Percentiles rank a stretch among this genome's conserved stretches.
These are phyloP conservation scores for Plenodomus lindquistii DNA, from an alignment of 2,329 filamentous ascomycete genomes.

Conservation along the genomic window DNA sequence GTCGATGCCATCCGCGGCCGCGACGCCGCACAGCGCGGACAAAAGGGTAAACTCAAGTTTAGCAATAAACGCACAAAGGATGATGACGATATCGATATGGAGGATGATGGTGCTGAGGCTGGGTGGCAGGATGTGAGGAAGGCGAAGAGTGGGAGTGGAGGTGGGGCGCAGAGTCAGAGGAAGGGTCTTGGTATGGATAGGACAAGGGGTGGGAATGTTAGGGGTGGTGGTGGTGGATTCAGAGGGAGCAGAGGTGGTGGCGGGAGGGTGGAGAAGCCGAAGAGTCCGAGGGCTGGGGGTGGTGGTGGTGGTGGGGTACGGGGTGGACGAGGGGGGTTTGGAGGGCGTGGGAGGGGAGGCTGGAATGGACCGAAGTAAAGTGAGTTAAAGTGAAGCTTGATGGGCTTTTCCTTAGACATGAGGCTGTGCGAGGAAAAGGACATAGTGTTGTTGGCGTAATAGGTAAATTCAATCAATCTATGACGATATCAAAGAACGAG, in stretches of 20 bases:
- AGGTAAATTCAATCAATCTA: too few species aligned
- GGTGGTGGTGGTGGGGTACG: slow-evolving; percentile 7
- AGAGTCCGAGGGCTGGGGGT: slow-evolving; percentile 8
- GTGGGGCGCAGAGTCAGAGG: slow-evolving; percentile 30
- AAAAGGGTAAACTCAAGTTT: slow-evolving; percentile 65
- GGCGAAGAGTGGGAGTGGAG: slow-evolving; percentile 35
- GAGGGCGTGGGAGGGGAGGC: slow-evolving; percentile 12
- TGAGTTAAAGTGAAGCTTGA: too few species aligned
- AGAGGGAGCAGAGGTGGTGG: slow-evolving; percentile 22
- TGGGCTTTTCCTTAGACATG: too few species aligned
- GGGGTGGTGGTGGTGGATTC: slow-evolving; percentile 15
- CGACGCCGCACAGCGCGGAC: slow-evolving; percentile 61
- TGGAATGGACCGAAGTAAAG: slow-evolving; percentile 12
- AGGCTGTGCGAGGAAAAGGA: too few species aligned
- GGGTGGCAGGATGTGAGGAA: slow-evolving; percentile 40
- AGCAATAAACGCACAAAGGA: slow-evolving; percentile 54
- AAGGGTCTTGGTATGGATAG: slow-evolving; percentile 45
- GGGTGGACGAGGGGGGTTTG: slow-evolving; percentile 4
- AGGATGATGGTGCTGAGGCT: slow-evolving; percentile 45
- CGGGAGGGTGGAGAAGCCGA: slow-evolving; percentile 16
- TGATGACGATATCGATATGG: slow-evolving; percentile 53
- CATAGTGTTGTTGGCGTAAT: too few species aligned
- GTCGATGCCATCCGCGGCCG: slow-evolving; percentile 63
- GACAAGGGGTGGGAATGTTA: slow-evolving; percentile 30
- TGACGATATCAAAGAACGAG: too few species aligned